A percentile compares a stretch with the other conserved stretches of the same genome.
These are phyloP conservation scores for Eimeria brunetti DNA, from an alignment of 169 alveolate genomes.

Conservation along the genomic window DNA sequence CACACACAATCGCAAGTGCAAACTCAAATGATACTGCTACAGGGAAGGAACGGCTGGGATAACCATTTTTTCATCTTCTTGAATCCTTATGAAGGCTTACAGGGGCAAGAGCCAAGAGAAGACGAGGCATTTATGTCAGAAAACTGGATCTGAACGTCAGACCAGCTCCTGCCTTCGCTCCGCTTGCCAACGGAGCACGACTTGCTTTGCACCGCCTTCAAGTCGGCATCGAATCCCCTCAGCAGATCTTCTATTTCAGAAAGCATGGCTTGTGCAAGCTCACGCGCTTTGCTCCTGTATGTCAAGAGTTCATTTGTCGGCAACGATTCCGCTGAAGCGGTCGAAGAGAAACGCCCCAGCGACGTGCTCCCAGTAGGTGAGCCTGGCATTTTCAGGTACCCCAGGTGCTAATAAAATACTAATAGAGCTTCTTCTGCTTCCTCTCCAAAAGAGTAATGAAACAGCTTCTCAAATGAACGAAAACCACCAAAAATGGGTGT, in stretches of 20 bases:
- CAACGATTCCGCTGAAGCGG: slow-evolving; percentile 11
- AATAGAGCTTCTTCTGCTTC: neutral
- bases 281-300: slow-evolving; percentile 14
- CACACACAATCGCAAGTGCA: neutral
- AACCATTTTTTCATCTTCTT: neutral
- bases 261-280: slow-evolving; percentile 59
- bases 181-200: neutral
- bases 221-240: slow-evolving; percentile 30
- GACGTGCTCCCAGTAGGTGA: slow-evolving; percentile 1
- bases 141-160: neutral
- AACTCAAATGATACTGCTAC: neutral
- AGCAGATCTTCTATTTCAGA: slow-evolving; percentile 41
- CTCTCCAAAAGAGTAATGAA: neutral
- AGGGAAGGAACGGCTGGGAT: neutral
- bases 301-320: neutral
- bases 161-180: slow-evolving; percentile 3
- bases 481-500: neutral
- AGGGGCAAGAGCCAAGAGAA: neutral
- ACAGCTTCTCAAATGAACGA: neutral
- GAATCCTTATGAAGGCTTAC: neutral
- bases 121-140: neutral
- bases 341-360: neutral
- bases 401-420: neutral
- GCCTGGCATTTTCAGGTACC: slow-evolving; percentile 5
- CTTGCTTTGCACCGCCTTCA: slow-evolving; percentile 13